These are phyloP conservation scores for Leccinum subgranulosum DNA, from an alignment of 768 basidiomycete genomes.

Conservation along the genomic window DNA sequence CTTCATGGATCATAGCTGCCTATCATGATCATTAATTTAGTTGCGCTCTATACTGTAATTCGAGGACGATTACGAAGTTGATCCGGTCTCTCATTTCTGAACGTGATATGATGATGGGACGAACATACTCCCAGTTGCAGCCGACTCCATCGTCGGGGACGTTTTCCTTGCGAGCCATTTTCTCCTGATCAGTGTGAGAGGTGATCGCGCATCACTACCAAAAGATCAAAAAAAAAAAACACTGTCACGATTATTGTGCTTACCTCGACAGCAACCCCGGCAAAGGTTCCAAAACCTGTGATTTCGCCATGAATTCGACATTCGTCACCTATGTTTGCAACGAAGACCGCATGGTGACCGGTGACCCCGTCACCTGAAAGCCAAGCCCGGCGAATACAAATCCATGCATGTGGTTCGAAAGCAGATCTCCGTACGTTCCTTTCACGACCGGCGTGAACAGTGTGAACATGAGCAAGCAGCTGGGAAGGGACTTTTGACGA, in stretches of 20 bases:
- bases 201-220: constrained; percentile 9
- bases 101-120: constrained; percentile 46
- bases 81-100: constrained; percentile 58
- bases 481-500: neutral
- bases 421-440: constrained; percentile 24
- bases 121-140: constrained; percentile 44
- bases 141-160: constrained; percentile 55
- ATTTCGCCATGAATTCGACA: constrained; percentile 47
- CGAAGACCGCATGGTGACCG: constrained; percentile 35
- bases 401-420: constrained; percentile 43
- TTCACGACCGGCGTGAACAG: too few species aligned
- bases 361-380: constrained; percentile 55
- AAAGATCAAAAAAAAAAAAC: constrained; percentile 18
- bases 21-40: constrained; percentile 35
- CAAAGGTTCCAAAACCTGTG: constrained; percentile 45
- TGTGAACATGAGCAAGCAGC: neutral
- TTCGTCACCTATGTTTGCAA: constrained; percentile 43
- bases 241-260: constrained; percentile 40
- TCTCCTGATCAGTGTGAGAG: constrained; percentile 48
- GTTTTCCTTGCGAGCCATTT: constrained; percentile 49
- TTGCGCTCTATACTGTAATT: constrained; percentile 48
- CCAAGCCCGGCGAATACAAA: constrained; percentile 45
- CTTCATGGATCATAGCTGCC: constrained; percentile 28
- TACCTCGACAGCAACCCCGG: too few species aligned
- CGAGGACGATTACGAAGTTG: constrained; percentile 46